phyloP scores from a whole-genome alignment of 805 yeast species.

The Saccharomycopsis sp. region DNA sequence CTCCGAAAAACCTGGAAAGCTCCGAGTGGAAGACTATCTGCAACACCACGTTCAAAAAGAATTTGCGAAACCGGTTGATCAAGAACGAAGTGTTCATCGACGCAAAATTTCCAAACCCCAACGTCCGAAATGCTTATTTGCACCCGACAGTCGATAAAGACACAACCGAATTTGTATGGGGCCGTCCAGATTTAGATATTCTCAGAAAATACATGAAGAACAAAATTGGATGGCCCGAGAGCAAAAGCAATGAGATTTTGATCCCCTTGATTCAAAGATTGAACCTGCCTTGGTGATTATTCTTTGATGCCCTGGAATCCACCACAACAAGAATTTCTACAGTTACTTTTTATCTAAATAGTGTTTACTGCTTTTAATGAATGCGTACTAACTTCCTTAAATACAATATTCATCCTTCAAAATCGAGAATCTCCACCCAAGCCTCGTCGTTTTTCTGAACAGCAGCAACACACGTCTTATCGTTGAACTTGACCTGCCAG shows the following conservation, averaged over 20 bases:
- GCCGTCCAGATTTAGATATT: constrained; percentile 76
- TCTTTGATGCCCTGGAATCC: too few relatives aligned
- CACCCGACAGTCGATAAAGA: constrained; percentile 83
- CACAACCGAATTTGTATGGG: constrained; percentile 78
- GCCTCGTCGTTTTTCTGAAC: constrained; percentile 70
- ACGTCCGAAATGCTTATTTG: constrained; percentile 66
- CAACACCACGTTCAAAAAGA: constrained; percentile 46
- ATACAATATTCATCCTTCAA: too few relatives aligned
- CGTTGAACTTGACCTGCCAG: constrained; percentile 91
- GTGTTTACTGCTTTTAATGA: too few relatives aligned
- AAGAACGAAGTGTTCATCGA: constrained; percentile 52
- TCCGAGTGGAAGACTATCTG: constrained; percentile 33
- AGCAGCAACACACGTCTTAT: constrained; percentile 82
- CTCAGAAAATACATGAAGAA: constrained; percentile 61
- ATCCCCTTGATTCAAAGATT: constrained; percentile 79
- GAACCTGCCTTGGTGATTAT: constrained; percentile 52
- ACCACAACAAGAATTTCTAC: too few relatives aligned
- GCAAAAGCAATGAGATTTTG: constrained; percentile 70
- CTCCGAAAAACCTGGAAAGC: constrained; percentile 32
- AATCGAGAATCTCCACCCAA: constrained; percentile 78
- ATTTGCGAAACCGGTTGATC: constrained; percentile 47
- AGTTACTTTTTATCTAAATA: too few relatives aligned
- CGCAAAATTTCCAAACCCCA: constrained; percentile 60
- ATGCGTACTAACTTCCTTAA: too few relatives aligned
- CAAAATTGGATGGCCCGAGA: constrained; percentile 75